Conservation (phyloP, 306 rosid genomes). For the Calophaca sinica region DNA sequence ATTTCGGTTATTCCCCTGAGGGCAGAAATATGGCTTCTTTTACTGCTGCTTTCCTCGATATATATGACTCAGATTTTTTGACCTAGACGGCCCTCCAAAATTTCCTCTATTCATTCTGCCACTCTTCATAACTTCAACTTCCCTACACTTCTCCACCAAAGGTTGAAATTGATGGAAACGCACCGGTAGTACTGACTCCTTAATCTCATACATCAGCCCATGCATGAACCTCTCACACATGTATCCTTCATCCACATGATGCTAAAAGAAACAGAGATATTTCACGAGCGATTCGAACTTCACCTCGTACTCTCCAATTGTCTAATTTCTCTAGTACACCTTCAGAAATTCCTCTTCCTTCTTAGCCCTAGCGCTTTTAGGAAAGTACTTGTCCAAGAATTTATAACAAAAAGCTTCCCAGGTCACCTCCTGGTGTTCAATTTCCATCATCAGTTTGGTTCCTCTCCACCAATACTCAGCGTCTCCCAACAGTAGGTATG, state of each 20-base stretch:
- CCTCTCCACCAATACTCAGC: background rate
- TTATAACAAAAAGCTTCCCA: background rate
- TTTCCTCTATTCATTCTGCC: background rate
- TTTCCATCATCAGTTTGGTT: background rate
- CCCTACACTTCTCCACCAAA: background rate
- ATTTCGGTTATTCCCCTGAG: background rate
- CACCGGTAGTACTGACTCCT: background rate
- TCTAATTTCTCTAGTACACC: background rate
- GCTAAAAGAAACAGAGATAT: too few species aligned
- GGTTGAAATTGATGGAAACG: background rate
- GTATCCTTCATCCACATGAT: background rate
- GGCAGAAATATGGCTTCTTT: background rate
- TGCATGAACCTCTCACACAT: background rate
- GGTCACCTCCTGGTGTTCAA: background rate
- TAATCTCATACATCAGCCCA: background rate
- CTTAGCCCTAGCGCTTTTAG: background rate
- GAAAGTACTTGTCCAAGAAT: background rate
- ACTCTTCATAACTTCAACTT: background rate
- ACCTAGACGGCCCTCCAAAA: background rate
- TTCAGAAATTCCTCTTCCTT: background rate
- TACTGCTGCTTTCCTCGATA: too few species aligned
- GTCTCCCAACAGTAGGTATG: background rate
- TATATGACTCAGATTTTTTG: fast-evolving
- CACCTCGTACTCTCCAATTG: background rate
- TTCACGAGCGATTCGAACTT: background rate